Evolutionary conservation across 345 rosid genomes (phyloP).

Genomic region (Garcia nutans): DNA sequence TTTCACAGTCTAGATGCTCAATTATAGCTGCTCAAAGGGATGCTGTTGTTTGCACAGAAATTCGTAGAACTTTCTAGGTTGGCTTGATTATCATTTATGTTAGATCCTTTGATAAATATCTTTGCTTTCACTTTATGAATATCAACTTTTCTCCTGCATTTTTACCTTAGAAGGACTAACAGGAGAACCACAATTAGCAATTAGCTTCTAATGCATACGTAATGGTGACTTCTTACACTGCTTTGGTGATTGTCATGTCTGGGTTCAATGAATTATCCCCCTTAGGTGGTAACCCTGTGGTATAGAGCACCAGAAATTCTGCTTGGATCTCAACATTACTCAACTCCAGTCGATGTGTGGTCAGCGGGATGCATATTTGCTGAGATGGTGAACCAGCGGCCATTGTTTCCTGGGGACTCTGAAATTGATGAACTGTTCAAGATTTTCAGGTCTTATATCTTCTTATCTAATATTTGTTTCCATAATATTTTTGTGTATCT

Average conservation of each 20-base stretch:
- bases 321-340: conserved; percentile 94
- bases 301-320: conserved; percentile 98
- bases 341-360: conserved; percentile 98
- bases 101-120: no score
- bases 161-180: no score
- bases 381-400: conserved; percentile 95
- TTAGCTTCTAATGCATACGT: not conserved
- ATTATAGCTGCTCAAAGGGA: not conserved
- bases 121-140: no score
- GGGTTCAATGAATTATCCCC: not conserved
- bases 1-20: not conserved
- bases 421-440: conserved; percentile 95
- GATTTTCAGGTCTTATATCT: conserved; percentile 73
- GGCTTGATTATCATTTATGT: not conserved
- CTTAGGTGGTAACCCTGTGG: conserved; percentile 97
- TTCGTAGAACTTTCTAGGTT: not conserved
- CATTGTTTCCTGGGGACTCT: conserved; percentile 96
- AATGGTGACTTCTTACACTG: not conserved
- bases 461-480: not conserved
- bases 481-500: not conserved
- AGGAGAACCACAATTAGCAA: not conserved
- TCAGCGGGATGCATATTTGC: conserved; percentile 99
- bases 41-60: not conserved
- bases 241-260: not conserved
- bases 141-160: not conserved